Conservation (phyloP, 441 rosid genomes). For the Hura crepitans region DNA sequence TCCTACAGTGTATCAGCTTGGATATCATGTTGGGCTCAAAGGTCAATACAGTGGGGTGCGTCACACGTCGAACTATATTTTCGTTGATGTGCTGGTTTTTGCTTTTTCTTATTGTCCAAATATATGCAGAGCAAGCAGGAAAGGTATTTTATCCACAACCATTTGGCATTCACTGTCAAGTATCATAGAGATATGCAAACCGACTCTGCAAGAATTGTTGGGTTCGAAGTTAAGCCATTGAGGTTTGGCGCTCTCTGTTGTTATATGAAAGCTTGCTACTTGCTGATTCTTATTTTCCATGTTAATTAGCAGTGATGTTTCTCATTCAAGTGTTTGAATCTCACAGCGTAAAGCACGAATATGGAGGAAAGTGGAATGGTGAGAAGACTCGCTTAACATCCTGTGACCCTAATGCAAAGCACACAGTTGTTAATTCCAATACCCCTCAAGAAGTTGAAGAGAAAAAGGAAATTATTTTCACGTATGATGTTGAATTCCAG, state of each 20-base stretch:
- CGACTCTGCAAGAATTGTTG: conserved; percentile 72
- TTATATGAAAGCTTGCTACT: background rate
- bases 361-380: conserved; percentile 64
- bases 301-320: background rate
- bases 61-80: conserved; percentile 11
- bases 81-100: conserved; percentile 15
- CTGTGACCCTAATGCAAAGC: conserved; percentile 87
- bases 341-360: conserved; percentile 74
- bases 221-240: conserved; percentile 92
- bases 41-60: conserved; percentile 76
- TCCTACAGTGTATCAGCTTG: conserved; percentile 67
- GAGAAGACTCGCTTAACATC: conserved; percentile 66
- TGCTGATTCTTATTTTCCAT: background rate
- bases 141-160: conserved; percentile 82
- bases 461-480: conserved; percentile 68
- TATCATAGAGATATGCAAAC: conserved; percentile 60
- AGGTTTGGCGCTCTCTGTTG: conserved; percentile 38
- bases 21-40: conserved; percentile 74
- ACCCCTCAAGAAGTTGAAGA: conserved; percentile 85
- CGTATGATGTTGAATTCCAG: conserved; percentile 88
- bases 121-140: conserved; percentile 68
- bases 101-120: conserved; percentile 9
- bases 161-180: conserved; percentile 68
- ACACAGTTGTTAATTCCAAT: conserved; percentile 59
- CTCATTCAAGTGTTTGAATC: conserved; percentile 21